Conservation (phyloP, 78 protist species). For the Acrasis kona region DNA sequence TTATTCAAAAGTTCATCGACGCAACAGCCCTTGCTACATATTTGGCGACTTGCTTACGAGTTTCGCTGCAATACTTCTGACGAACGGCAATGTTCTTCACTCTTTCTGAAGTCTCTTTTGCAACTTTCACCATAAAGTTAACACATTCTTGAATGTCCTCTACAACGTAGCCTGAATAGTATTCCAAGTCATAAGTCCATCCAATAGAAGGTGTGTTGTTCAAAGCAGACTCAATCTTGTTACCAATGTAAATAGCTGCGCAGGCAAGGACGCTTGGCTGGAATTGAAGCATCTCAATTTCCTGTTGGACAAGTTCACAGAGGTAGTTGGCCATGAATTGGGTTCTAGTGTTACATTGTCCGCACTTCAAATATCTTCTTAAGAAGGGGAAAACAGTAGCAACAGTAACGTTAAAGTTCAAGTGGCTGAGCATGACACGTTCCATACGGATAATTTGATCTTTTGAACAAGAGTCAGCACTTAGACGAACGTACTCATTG, state of each 20-base stretch:
- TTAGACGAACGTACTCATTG: constrained; percentile 85
- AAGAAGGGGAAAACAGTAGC: constrained; percentile 78
- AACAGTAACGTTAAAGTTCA: constrained; percentile 65
- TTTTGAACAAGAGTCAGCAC: constrained; percentile 88
- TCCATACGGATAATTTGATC: constrained; percentile 84
- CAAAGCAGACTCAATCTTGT: constrained; percentile 29
- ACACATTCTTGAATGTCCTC: not conserved
- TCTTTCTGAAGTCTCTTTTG: no score
- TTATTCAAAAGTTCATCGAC: no score
- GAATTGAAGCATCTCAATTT: constrained; percentile 54
- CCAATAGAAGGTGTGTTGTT: not conserved
- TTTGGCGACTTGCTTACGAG: no score
- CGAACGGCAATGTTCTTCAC: no score
- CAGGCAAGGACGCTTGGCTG: constrained; percentile 82
- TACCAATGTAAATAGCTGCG: constrained; percentile 71
- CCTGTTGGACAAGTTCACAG: constrained; percentile 69
- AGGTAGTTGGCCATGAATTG: constrained; percentile 64
- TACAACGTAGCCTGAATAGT: not conserved
- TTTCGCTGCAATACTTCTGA: no score
- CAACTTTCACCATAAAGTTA: not conserved
- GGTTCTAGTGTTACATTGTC: constrained; percentile 35
- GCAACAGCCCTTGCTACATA: no score
- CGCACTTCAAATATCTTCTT: constrained; percentile 82
- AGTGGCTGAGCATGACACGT: constrained; percentile 47
- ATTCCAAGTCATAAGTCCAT: not conserved